Evolutionary conservation across 2,329 filamentous ascomycete species (phyloP).

Genomic region (Microdochium paspali): DNA sequence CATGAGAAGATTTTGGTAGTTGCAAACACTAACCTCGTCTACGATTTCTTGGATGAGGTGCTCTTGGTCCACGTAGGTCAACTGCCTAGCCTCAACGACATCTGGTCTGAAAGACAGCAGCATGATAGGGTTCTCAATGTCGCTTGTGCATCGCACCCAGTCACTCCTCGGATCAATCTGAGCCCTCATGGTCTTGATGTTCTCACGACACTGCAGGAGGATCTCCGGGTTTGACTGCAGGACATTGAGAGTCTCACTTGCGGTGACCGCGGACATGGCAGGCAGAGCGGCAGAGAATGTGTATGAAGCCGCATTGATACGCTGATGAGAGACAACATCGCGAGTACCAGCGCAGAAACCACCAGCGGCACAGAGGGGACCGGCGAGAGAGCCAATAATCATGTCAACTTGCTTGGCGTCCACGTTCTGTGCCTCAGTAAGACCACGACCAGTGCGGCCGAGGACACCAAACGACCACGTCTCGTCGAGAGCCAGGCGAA

Average conservation of each 20-base stretch:
- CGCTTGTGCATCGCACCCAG: conserved; percentile 78
- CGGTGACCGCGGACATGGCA: conserved; percentile 89
- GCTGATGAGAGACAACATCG: conserved; percentile 93
- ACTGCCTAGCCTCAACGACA: conserved; percentile 59
- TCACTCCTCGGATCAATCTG: conserved; percentile 91
- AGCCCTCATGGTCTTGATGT: conserved; percentile 73
- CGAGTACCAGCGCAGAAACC: conserved; percentile 90
- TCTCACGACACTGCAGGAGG: conserved; percentile 69
- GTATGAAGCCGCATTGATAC: conserved; percentile 84
- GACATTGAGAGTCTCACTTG: conserved; percentile 80
- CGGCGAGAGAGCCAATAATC: conserved; percentile 88
- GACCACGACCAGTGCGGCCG: conserved; percentile 79
- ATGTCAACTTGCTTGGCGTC: conserved; percentile 91
- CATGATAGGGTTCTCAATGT: conserved; percentile 78
- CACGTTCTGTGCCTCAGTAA: conserved; percentile 95
- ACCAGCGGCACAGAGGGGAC: conserved; percentile 82
- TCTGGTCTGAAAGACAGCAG: conserved; percentile 77
- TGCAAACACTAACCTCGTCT: conserved; percentile 66
- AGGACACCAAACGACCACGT: conserved; percentile 96
- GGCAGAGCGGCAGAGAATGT: conserved; percentile 94
- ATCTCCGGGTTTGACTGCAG: conserved; percentile 83
- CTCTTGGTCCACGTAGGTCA: conserved; percentile 71
- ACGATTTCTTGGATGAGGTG: conserved; percentile 79
- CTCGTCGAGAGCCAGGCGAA: conserved; percentile 93
- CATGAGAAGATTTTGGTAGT: not conserved